phyloP scores from a whole-genome alignment of 768 basidiomycete genomes.

The Psilocybe tampanensis region DNA sequence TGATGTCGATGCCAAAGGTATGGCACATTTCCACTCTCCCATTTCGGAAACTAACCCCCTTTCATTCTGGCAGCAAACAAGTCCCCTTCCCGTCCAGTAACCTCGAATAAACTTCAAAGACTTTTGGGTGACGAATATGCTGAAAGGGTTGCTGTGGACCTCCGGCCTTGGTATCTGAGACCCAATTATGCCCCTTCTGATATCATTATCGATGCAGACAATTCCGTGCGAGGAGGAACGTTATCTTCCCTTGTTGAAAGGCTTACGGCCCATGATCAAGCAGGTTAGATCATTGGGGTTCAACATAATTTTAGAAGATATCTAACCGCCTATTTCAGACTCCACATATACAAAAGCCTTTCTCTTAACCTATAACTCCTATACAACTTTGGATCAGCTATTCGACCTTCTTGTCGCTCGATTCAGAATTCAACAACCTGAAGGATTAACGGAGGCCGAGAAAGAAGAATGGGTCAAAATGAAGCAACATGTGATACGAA shows the following conservation, averaged over 20 bases:
- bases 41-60: not conserved
- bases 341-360: slow-evolving; percentile 85
- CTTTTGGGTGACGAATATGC: slow-evolving; percentile 64
- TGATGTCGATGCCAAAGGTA: slow-evolving; percentile 42
- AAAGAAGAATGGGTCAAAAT: slow-evolving; percentile 77
- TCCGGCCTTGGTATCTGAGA: slow-evolving; percentile 81
- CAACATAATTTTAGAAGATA: not conserved
- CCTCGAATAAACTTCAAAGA: slow-evolving; percentile 61
- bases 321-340: slow-evolving; percentile 44
- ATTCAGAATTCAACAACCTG: slow-evolving; percentile 78
- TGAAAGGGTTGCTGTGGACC: slow-evolving; percentile 44
- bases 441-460: slow-evolving; percentile 61
- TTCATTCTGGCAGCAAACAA: slow-evolving; percentile 22
- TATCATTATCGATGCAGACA: slow-evolving; percentile 84
- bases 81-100: slow-evolving; percentile 34
- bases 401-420: slow-evolving; percentile 81
- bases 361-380: slow-evolving; percentile 95
- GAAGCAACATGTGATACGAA: slow-evolving; percentile 86
- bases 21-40: slow-evolving; percentile 15
- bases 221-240: slow-evolving; percentile 84
- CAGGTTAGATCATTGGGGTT: slow-evolving; percentile 51
- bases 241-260: slow-evolving; percentile 85
- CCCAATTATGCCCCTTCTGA: slow-evolving; percentile 79
- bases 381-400: slow-evolving; percentile 80
- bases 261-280: slow-evolving; percentile 87